These are phyloP conservation scores for Apostasia ramifera DNA, from an alignment of 106 monocot species.

Conservation along the genomic window DNA sequence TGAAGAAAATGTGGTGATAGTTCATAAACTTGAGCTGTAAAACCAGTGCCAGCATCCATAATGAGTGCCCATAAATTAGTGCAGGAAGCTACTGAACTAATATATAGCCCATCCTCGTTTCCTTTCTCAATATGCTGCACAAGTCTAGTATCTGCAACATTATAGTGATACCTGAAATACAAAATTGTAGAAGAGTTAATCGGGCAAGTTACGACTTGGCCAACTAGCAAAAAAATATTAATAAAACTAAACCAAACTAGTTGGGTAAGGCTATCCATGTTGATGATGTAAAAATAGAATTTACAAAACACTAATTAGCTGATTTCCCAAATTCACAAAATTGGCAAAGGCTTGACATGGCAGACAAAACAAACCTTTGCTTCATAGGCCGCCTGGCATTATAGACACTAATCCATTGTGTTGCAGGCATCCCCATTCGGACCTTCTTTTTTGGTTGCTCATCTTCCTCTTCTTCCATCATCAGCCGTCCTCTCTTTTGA, in stretches of 20 bases:
- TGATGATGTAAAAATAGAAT: background rate
- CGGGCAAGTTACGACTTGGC: background rate
- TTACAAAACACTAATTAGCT: background rate
- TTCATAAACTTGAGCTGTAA: slow-evolving; percentile 82
- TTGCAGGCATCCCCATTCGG: slow-evolving; percentile 85
- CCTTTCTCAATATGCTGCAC: slow-evolving; percentile 91
- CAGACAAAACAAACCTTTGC: slow-evolving; percentile 48
- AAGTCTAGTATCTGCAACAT: slow-evolving; percentile 80
- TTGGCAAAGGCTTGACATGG: background rate
- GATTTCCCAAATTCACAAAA: background rate
- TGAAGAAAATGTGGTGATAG: slow-evolving; percentile 80
- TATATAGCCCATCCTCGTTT: slow-evolving; percentile 81
- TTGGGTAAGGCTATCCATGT: background rate
- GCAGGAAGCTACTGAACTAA: slow-evolving; percentile 82
- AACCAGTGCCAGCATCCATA: slow-evolving; percentile 98
- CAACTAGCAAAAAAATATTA: background rate
- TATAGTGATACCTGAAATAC: slow-evolving; percentile 88
- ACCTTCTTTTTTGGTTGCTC: slow-evolving; percentile 86
- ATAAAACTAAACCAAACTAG: background rate
- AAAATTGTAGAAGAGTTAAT: slow-evolving; percentile 1
- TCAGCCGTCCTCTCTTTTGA: slow-evolving; percentile 78
- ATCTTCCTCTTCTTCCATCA: slow-evolving; percentile 68
- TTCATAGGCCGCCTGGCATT: slow-evolving; percentile 92
- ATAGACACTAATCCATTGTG: slow-evolving; percentile 90
- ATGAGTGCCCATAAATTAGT: slow-evolving; percentile 89